These are phyloP conservation scores for Trichoderma endophyticum DNA, from an alignment of 2,329 filamentous ascomycete species.

Conservation along the genomic window DNA sequence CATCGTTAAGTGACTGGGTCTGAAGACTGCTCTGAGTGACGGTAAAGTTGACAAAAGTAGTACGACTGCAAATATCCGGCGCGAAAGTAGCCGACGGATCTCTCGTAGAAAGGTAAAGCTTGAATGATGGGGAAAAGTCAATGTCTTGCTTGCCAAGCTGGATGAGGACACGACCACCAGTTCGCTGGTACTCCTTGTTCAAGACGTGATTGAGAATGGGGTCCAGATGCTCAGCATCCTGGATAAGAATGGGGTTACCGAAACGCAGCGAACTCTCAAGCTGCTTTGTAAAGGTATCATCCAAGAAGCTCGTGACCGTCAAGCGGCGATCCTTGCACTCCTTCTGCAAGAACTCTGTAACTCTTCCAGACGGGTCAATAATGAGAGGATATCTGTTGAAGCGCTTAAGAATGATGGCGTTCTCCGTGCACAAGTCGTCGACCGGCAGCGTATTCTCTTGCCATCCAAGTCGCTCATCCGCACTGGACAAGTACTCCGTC, in stretches of 20 bases:
- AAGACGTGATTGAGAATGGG: conserved; percentile 97
- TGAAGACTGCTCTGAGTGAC: conserved; percentile 98
- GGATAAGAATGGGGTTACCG: conserved; percentile 96
- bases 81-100: conserved; percentile 95
- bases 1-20: conserved; percentile 95
- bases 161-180: conserved; percentile 94
- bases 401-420: conserved; percentile 93
- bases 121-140: conserved; percentile 96
- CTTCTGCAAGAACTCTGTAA: conserved; percentile 91
- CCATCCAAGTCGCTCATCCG: conserved; percentile 92
- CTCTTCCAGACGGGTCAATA: conserved; percentile 93
- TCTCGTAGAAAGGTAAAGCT: conserved; percentile 88
- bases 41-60: conserved; percentile 98
- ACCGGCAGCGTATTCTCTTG: conserved; percentile 91
- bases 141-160: conserved; percentile 99
- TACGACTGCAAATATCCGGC: conserved; percentile 95
- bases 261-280: conserved; percentile 95
- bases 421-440: conserved; percentile 97
- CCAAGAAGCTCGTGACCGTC: conserved; percentile 95
- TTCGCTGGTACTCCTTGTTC: conserved; percentile 99
- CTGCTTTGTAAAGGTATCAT: conserved; percentile 97
- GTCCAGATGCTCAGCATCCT: conserved; percentile 95
- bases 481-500: conserved; percentile 93
- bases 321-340: conserved; percentile 91
- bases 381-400: conserved; percentile 99